Evolutionary conservation across 306 rosid genomes (phyloP).

Genomic region (Sicyos baderoa): DNA sequence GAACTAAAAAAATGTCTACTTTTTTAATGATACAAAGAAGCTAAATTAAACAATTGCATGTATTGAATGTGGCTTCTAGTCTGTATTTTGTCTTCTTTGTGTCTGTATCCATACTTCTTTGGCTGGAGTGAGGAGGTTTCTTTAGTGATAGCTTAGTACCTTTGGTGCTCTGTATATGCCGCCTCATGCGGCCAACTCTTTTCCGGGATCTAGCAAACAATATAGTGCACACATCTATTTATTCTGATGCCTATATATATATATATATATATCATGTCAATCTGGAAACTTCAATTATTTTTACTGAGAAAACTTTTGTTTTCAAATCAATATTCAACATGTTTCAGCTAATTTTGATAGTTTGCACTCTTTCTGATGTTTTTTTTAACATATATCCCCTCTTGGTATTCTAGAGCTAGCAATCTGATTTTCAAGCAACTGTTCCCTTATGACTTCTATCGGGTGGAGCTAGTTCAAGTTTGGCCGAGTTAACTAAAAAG

Average conservation of each 20-base stretch:
- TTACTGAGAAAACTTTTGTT: not conserved
- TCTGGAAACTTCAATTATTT: not conserved
- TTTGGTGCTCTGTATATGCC: not conserved
- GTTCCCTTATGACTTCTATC: conserved; percentile 1
- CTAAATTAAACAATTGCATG: not conserved
- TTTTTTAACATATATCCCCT: not conserved
- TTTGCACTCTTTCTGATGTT: not conserved
- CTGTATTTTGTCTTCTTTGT: not conserved
- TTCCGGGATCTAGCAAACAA: not conserved
- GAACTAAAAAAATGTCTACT: not conserved
- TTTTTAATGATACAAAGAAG: too few relatives aligned
- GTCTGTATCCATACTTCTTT: not conserved
- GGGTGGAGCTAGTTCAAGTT: conserved; percentile 17
- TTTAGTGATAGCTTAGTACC: not conserved
- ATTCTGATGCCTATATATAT: not conserved
- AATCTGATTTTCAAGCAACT: conserved; percentile 10
- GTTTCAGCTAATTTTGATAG: conserved; percentile 1
- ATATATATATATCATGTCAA: not conserved
- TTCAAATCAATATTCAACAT: not conserved
- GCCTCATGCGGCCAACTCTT: not conserved
- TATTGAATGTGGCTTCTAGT: not conserved
- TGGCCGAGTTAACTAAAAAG: conserved; percentile 18
- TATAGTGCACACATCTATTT: not conserved
- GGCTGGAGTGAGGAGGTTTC: not conserved
- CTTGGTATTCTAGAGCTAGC: conserved; percentile 13